Percentiles rank a stretch among this genome's conserved stretches.
phyloP scores from a whole-genome alignment of 345 rosid genomes.

The Geranium rotundifolium region DNA sequence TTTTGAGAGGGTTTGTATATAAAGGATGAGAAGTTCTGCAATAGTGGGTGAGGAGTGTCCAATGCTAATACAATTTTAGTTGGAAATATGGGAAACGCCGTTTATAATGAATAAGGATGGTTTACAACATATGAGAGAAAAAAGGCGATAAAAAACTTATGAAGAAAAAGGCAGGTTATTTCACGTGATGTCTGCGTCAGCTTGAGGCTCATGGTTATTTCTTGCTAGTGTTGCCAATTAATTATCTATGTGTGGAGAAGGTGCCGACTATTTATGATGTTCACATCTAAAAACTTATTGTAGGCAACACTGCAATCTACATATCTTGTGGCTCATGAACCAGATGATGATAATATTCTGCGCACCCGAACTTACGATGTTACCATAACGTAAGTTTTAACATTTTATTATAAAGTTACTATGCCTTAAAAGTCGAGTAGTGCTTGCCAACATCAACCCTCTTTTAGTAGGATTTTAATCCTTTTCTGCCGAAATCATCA shows the following conservation, averaged over 20 bases:
- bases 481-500: too few relatives aligned
- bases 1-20: too few relatives aligned
- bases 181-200: background rate
- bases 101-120: too few relatives aligned
- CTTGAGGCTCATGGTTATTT: background rate
- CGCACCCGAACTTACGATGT: constrained; percentile 95
- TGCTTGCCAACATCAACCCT: too few relatives aligned
- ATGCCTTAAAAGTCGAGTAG: background rate
- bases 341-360: constrained; percentile 82
- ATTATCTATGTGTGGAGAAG: background rate
- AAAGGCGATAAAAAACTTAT: too few relatives aligned
- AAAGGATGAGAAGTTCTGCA: too few relatives aligned
- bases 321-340: constrained; percentile 74
- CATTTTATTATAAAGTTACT: background rate
- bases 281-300: constrained; percentile 3
- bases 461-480: background rate
- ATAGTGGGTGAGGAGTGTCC: too few relatives aligned
- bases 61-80: too few relatives aligned
- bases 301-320: constrained; percentile 82
- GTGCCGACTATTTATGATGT: background rate
- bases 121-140: too few relatives aligned
- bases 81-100: too few relatives aligned
- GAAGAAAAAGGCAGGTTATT: too few relatives aligned
- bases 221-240: background rate
- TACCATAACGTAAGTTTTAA: constrained; percentile 77